Evolutionary conservation across 352 stramenopile species (phyloP).

Genomic region (Plasmopara muralis): DNA sequence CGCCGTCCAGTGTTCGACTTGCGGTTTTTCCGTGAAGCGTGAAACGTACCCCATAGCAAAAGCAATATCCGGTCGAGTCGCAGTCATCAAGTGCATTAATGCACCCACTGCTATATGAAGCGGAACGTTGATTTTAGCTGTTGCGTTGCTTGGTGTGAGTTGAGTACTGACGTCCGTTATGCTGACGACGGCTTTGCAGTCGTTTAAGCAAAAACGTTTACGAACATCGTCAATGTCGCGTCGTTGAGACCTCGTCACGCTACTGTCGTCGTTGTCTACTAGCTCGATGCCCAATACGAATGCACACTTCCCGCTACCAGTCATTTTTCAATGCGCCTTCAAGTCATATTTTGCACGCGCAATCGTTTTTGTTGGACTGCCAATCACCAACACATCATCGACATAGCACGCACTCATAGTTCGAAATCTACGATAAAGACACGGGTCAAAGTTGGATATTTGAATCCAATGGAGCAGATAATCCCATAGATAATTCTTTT

Average conservation of each 20-base stretch:
- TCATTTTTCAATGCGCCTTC: background rate
- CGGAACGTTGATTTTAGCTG: background rate
- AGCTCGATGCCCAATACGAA: slow-evolving; percentile 1
- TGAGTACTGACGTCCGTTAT: background rate
- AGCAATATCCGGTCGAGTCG: slow-evolving; percentile 12
- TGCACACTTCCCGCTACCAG: background rate
- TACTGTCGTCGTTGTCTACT: background rate
- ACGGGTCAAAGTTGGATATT: background rate
- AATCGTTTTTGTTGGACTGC: background rate
- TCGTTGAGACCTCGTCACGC: background rate
- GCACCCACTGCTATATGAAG: slow-evolving; percentile 11
- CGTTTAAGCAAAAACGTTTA: background rate
- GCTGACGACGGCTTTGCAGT: background rate
- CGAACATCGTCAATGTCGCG: background rate
- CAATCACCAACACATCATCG: background rate
- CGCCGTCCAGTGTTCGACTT: slow-evolving; percentile 13
- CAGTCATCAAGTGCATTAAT: slow-evolving; percentile 17
- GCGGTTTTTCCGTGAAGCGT: slow-evolving; percentile 16
- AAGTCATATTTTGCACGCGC: background rate
- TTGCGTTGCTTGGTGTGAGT: background rate
- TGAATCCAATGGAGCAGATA: background rate
- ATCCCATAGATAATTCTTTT: slow-evolving; percentile 1
- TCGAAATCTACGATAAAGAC: no score
- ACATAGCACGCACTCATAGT: background rate
- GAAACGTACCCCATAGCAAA: slow-evolving; percentile 10